Evolutionary conservation across 805 yeast species (phyloP).

Genomic region (Zygotorulaspora chibaensis): DNA sequence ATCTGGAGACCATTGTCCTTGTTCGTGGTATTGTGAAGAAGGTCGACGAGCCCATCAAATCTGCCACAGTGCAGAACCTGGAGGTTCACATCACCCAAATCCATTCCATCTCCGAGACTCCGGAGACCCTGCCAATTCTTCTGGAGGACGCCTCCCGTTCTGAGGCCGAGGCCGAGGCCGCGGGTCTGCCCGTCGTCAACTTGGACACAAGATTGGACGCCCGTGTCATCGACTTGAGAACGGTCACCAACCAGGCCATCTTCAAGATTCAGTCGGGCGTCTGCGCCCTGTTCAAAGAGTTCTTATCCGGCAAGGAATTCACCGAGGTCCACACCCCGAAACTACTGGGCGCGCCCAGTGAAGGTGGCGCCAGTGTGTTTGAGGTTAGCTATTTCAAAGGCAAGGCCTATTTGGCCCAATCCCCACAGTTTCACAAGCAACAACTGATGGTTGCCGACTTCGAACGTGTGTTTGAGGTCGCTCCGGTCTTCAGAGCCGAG

Average conservation of each 20-base stretch:
- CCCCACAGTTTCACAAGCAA: conserved; percentile 97
- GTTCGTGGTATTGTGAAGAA: conserved; percentile 82
- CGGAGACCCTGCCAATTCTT: conserved; percentile 86
- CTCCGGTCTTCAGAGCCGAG: conserved; percentile 98
- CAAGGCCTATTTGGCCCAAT: conserved; percentile 91
- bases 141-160: conserved; percentile 96
- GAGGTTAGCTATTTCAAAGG: conserved; percentile 90
- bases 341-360: conserved; percentile 90
- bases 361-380: conserved; percentile 97
- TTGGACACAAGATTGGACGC: conserved; percentile 93
- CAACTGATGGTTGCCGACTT: conserved; percentile 97
- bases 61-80: conserved; percentile 86
- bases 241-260: conserved; percentile 95
- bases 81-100: conserved; percentile 78
- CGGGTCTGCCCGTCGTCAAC: conserved; percentile 89
- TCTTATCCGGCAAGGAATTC: conserved; percentile 60
- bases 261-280: conserved; percentile 92
- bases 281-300: conserved; percentile 83
- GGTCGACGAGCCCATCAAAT: conserved; percentile 80
- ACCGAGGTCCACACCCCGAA: conserved; percentile 96
- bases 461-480: conserved; percentile 92
- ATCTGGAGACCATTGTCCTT: conserved; percentile 84
- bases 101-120: conserved; percentile 78
- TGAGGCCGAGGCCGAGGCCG: conserved; percentile 89
- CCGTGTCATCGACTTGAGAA: conserved; percentile 94